Evolutionary conservation across 2,329 filamentous ascomycete genomes (phyloP).

Genomic region (Zopfia rhizophila): DNA sequence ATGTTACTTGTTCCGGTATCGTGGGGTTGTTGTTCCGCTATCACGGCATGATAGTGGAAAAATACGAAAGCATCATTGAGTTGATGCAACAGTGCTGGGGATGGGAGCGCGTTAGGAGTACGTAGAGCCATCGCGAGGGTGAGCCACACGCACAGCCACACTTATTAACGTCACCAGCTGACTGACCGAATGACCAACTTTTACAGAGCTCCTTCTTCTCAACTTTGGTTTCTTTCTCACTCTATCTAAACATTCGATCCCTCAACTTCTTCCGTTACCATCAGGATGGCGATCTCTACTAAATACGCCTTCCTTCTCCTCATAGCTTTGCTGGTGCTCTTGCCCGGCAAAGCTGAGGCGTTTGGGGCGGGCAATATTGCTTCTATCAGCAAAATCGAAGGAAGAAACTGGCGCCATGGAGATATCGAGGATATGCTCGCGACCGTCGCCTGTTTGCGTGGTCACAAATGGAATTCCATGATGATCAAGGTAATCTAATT

Average conservation of each 20-base stretch:
- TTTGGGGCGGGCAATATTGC: constrained; percentile 62
- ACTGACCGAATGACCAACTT: neutral
- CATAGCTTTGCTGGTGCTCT: constrained; percentile 48
- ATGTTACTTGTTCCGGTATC: constrained; percentile 1
- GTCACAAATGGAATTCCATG: constrained; percentile 56
- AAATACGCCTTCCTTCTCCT: constrained; percentile 49
- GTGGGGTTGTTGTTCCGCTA: no score
- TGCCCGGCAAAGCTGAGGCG: constrained; percentile 48
- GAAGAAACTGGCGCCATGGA: constrained; percentile 64
- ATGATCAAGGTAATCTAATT: constrained; percentile 54
- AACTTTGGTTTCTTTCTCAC: neutral
- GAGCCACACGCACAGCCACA: constrained; percentile 3
- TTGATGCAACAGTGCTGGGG: no score
- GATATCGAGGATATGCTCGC: constrained; percentile 64
- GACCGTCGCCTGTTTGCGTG: constrained; percentile 57
- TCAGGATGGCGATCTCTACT: constrained; percentile 44
- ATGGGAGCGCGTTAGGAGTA: no score
- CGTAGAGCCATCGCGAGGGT: neutral
- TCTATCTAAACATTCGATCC: constrained; percentile 4
- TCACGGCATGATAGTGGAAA: no score
- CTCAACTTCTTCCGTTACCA: constrained; percentile 8
- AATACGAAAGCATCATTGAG: no score
- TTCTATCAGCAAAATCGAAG: constrained; percentile 53
- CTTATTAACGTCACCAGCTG: constrained; percentile 1
- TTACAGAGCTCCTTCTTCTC: constrained; percentile 1